Evolutionary conservation across 345 rosid genomes (phyloP), one percentile per base, ranked within the genome.

Genomic region (Brassica juncea): DNA sequence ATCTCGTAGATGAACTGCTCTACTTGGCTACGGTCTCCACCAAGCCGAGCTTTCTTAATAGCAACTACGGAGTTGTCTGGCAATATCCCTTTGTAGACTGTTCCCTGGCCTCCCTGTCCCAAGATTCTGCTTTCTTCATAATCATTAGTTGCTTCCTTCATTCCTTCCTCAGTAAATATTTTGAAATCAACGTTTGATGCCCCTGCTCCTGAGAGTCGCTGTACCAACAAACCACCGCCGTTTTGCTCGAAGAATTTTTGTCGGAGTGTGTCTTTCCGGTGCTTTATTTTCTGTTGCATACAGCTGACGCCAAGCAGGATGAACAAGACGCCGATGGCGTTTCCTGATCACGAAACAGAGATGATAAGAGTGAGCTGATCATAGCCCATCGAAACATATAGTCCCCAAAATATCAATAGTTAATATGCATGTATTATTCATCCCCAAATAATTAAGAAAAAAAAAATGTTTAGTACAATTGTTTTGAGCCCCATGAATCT

Each of bases 1-100:
- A 88, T 79, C 61, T 88, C 88, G 5, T 81, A 74, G 66, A 81
- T 74, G 69, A 84, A 84, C 64, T 84, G 86, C 60, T 66, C 82
- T 6, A 84, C 81, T 77, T 77, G 82, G 31, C 77, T 81, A 37
- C 1, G 3, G 54, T 84, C 82, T 28, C 80, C 80, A 21, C 80
- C 80, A 21, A 84, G 74, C 2, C 77, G 59, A 12, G 80, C 77
- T 5, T 84, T 84, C 77, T 84, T 84, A 23, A 84, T 77, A 2
- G 84, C 86, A 27, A 74, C 78, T 52, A 61, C 11, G 2, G 75
- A 77, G 3, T 70, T 69, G 11, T 84, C 82, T 0, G 78, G 39
- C 1, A 84, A 66, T 25, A 55, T 73, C 11, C 86, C 84, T 77
- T 73, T 83, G 82, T 83, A 83, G 0, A 84, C 86, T 15, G 84